These are phyloP conservation scores for Cercospora sesami DNA, from an alignment of 2,329 filamentous ascomycete genomes.

Conservation along the genomic window DNA sequence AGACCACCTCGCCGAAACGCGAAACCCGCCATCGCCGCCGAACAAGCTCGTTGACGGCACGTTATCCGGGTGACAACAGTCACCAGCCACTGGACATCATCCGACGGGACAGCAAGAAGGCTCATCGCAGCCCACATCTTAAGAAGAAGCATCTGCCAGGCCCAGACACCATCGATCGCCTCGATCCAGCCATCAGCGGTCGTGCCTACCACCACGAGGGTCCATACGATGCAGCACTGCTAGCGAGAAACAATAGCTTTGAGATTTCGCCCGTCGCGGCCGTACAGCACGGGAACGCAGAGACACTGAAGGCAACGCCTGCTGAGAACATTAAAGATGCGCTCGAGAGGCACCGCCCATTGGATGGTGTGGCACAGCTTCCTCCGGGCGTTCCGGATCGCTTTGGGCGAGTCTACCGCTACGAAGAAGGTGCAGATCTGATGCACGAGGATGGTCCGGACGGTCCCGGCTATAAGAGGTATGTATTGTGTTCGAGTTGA, in stretches of 20 bases:
- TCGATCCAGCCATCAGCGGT: conserved; percentile 67
- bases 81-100: conserved; percentile 68
- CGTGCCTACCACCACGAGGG: conserved; percentile 83
- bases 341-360: conserved; percentile 69
- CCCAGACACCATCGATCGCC: conserved; percentile 75
- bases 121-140: conserved; percentile 66
- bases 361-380: conserved; percentile 77
- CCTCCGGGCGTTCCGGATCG: conserved; percentile 70
- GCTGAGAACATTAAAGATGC: conserved; percentile 74
- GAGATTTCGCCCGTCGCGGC: conserved; percentile 72
- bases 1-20: conserved; percentile 26
- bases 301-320: conserved; percentile 79
- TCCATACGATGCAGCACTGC: conserved; percentile 80
- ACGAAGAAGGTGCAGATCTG: conserved; percentile 82
- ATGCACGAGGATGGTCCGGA: conserved; percentile 69
- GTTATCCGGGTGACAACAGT: conserved; percentile 65
- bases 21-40: conserved; percentile 41
- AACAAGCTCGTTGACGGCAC: conserved; percentile 57
- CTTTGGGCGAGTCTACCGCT: conserved; percentile 69
- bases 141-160: conserved; percentile 65
- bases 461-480: conserved; percentile 77
- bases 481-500: conserved; percentile 30
- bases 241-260: conserved; percentile 65
- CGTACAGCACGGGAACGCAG: conserved; percentile 68
- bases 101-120: conserved; percentile 61